phyloP scores from a whole-genome alignment of 805 yeast species.

The Monosporozyma siamensis region DNA sequence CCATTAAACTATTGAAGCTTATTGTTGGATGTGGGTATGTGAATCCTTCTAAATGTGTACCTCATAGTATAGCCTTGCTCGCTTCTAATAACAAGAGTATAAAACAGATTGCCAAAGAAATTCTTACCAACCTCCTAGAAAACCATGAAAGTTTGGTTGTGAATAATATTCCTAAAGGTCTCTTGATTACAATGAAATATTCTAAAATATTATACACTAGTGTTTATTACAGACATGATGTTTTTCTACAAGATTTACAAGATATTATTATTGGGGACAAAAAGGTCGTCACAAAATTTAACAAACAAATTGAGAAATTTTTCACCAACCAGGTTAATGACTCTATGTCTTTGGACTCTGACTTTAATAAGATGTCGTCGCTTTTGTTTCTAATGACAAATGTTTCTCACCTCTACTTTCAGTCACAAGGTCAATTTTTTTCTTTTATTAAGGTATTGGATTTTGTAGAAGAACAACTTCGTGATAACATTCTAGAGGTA shows the following conservation, averaged over 20 bases:
- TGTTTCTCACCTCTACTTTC: conserved; percentile 13
- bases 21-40: conserved; percentile 60
- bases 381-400: conserved; percentile 19
- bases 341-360: conserved; percentile 7
- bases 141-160: conserved; percentile 69
- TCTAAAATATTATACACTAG: conserved; percentile 6
- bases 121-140: conserved; percentile 49
- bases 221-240: conserved; percentile 8
- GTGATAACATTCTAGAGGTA: conserved; percentile 17
- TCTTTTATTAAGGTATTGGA: conserved; percentile 14
- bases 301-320: conserved; percentile 10
- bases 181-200: conserved; percentile 45
- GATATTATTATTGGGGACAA: conserved; percentile 12
- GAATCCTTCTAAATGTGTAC: conserved; percentile 60
- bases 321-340: conserved; percentile 9
- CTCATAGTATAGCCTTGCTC: conserved; percentile 63
- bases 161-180: conserved; percentile 52
- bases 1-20: conserved; percentile 46
- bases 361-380: conserved; percentile 7
- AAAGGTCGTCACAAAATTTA: conserved; percentile 13
- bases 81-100: conserved; percentile 40
- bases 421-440: conserved; percentile 17
- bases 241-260: conserved; percentile 14
- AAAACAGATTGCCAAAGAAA: conserved; percentile 38
- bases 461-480: conserved; percentile 17